Conservation (phyloP, 495 filamentous ascomycete genomes). For the Hyaloscypha bicolor region DNA sequence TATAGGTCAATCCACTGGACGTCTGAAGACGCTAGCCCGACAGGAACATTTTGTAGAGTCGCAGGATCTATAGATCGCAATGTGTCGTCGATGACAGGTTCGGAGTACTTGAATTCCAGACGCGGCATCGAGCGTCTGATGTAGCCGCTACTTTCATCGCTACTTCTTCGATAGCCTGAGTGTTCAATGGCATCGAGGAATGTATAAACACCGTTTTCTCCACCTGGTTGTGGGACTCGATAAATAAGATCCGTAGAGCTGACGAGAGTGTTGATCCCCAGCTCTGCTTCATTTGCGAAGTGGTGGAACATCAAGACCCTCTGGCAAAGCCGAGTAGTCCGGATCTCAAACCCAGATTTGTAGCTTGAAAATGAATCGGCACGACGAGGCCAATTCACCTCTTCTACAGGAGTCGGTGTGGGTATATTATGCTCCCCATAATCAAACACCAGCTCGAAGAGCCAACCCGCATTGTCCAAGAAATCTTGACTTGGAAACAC, state of each 20-base stretch:
- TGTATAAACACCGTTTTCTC: background rate
- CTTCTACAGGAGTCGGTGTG: slow-evolving; percentile 9
- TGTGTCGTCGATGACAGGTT: background rate
- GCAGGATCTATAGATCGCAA: background rate
- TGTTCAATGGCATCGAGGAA: background rate
- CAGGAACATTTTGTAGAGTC: slow-evolving; percentile 18
- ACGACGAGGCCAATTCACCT: slow-evolving; percentile 26
- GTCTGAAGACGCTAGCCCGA: background rate
- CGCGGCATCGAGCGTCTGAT: background rate
- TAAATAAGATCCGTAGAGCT: slow-evolving; percentile 4
- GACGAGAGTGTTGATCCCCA: background rate
- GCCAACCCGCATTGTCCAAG: slow-evolving; percentile 29
- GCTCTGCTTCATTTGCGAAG: slow-evolving; percentile 34
- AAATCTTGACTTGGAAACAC: no score
- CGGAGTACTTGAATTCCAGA: slow-evolving; percentile 4
- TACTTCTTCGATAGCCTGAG: background rate
- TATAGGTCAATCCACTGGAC: slow-evolving; percentile 38
- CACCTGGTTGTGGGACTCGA: no score
- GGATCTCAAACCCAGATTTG: slow-evolving; percentile 34
- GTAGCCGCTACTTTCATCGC: background rate
- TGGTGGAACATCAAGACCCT: slow-evolving; percentile 42
- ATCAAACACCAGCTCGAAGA: slow-evolving; percentile 41
- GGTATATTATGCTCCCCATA: slow-evolving; percentile 39
- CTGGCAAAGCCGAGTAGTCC: slow-evolving; percentile 39
- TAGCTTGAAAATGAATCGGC: slow-evolving; percentile 39